Evolutionary conservation across 768 basidiomycete species (phyloP).

Genomic region (Rhodotorula babjevae): DNA sequence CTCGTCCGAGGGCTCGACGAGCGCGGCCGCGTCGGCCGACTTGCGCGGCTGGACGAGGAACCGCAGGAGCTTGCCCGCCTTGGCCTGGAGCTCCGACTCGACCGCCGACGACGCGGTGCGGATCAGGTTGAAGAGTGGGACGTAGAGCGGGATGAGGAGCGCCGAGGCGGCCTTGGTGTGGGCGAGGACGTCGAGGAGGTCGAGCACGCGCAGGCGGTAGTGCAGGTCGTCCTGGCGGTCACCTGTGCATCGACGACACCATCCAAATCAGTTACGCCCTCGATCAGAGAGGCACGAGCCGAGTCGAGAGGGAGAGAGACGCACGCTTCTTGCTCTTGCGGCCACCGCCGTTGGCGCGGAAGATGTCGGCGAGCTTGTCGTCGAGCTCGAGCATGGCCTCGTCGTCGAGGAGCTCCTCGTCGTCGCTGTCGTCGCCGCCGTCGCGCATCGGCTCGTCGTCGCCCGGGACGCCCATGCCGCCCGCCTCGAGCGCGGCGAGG

Average conservation of each 20-base stretch:
- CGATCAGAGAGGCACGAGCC: constrained; percentile 47
- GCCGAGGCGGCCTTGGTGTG: constrained; percentile 72
- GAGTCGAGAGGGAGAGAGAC: constrained; percentile 32
- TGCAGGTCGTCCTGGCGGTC: constrained; percentile 83
- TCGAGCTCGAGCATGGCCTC: constrained; percentile 98
- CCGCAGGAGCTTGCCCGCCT: constrained; percentile 69
- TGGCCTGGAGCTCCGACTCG: constrained; percentile 83
- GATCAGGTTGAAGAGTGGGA: constrained; percentile 72
- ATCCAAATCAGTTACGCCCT: no score
- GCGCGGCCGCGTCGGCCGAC: constrained; percentile 4
- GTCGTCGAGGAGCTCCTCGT: constrained; percentile 68
- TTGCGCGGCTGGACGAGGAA: constrained; percentile 33
- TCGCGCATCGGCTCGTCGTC: constrained; percentile 54
- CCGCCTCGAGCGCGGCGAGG: constrained; percentile 50
- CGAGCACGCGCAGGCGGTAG: constrained; percentile 92
- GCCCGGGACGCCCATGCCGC: constrained; percentile 51
- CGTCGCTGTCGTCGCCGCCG: constrained; percentile 48
- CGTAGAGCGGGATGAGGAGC: constrained; percentile 61
- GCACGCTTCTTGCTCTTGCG: constrained; percentile 64
- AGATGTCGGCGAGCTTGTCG: constrained; percentile 80
- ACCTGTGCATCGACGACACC: constrained; percentile 51
- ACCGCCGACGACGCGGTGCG: constrained; percentile 59
- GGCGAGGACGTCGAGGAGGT: constrained; percentile 81
- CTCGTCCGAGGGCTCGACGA: constrained; percentile 3
- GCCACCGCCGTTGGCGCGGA: constrained; percentile 63